Conservation (phyloP, 768 basidiomycete species). For the Psilocybe subaeruginosa region DNA sequence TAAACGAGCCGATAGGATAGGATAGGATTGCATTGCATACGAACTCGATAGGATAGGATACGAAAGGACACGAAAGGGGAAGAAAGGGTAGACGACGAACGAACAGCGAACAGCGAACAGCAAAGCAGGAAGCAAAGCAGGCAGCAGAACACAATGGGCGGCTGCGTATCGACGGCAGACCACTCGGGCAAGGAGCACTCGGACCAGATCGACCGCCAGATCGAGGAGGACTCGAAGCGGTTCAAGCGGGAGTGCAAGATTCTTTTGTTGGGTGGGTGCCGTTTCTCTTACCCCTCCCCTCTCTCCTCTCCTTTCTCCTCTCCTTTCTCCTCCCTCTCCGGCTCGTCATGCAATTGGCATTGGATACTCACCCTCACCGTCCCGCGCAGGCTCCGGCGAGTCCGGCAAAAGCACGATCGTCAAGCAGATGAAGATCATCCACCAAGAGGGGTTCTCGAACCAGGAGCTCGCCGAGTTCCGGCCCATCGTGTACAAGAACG, state of each 20-base stretch:
- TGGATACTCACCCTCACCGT: background rate
- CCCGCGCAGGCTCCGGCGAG: conserved; percentile 80
- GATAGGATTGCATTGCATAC: too few species aligned
- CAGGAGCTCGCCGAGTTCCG: conserved; percentile 80
- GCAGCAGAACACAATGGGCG: conserved; percentile 55
- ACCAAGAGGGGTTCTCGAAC: conserved; percentile 85
- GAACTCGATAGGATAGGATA: too few species aligned
- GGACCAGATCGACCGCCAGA: conserved; percentile 78
- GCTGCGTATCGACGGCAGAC: conserved; percentile 65
- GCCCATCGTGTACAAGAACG: conserved; percentile 81
- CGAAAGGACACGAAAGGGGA: too few species aligned
- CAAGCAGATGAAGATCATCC: conserved; percentile 99
- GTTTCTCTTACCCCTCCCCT: background rate
- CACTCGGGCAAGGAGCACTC: conserved; percentile 63
- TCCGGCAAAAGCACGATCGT: conserved; percentile 96
- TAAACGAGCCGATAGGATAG: too few species aligned
- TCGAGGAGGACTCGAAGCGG: conserved; percentile 84
- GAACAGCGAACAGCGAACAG: too few species aligned
- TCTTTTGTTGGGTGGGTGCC: conserved; percentile 76
- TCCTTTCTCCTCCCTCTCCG: background rate
- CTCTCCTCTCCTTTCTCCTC: background rate
- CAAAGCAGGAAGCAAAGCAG: too few species aligned
- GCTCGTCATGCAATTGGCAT: too few species aligned
- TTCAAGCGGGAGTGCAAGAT: conserved; percentile 93
- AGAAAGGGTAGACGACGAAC: too few species aligned